These are phyloP conservation scores for Leersia perrieri DNA, from an alignment of 176 grass and related monocot genomes.

Conservation along the genomic window DNA sequence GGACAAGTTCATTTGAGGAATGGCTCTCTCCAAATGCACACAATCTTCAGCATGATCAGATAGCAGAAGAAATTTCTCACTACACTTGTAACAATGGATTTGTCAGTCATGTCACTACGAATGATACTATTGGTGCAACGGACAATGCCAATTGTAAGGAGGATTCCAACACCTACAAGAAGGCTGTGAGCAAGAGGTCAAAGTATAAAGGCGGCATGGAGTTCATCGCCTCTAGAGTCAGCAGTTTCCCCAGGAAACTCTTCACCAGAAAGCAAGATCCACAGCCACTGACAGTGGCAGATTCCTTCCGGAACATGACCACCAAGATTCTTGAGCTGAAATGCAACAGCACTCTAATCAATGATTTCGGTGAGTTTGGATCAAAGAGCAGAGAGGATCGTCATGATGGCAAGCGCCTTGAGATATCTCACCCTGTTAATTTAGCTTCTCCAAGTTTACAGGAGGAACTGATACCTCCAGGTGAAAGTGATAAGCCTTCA, in stretches of 20 bases:
- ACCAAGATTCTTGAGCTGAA: slow-evolving; percentile 37
- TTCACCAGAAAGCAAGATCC: slow-evolving; percentile 13
- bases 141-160: not conserved
- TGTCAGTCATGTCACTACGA: not conserved
- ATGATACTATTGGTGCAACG: not conserved
- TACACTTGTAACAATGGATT: not conserved
- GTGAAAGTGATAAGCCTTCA: not conserved
- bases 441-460: not conserved
- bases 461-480: slow-evolving; percentile 4
- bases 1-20: slow-evolving; percentile 34
- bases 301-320: slow-evolving; percentile 29
- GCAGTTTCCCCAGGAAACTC: slow-evolving; percentile 20
- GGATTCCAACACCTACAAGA: slow-evolving; percentile 17
- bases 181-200: slow-evolving; percentile 17
- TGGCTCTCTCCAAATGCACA: slow-evolving; percentile 10
- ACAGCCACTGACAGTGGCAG: slow-evolving; percentile 29
- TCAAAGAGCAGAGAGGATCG: slow-evolving; percentile 21
- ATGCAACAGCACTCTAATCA: slow-evolving; percentile 16
- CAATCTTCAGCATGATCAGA: not conserved
- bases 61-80: not conserved
- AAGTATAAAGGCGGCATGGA: slow-evolving; percentile 8
- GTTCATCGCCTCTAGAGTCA: slow-evolving; percentile 5
- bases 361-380: slow-evolving; percentile 21
- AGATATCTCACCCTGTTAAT: not conserved
- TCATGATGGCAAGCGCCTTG: not conserved